These are phyloP conservation scores for Penicillium herquei DNA, from an alignment of 495 filamentous ascomycete genomes.

Conservation along the genomic window DNA sequence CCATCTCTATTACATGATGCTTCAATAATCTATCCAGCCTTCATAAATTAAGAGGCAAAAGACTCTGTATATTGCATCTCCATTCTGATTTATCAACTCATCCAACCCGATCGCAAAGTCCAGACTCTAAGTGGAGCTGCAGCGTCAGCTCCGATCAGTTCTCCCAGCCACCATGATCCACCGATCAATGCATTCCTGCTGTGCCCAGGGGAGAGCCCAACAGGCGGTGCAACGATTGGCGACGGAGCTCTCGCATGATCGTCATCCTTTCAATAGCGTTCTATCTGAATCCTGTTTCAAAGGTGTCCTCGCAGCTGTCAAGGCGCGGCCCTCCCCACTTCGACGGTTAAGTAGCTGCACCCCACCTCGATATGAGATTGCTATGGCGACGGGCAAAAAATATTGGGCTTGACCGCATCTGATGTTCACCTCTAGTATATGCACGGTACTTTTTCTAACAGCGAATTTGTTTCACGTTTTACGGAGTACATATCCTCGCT, in stretches of 20 bases:
- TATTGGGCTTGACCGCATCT: conserved; percentile 4
- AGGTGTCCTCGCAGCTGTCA: conserved; percentile 18
- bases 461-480: no score
- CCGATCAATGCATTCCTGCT: conserved; percentile 19
- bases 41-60: not conserved
- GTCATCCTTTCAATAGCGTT: conserved; percentile 15
- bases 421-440: not conserved
- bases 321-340: conserved; percentile 16
- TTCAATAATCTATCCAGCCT: not conserved
- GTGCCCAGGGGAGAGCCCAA: conserved; percentile 9
- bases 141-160: conserved; percentile 23
- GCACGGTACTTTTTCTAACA: no score
- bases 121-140: conserved; percentile 19
- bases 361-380: conserved; percentile 13
- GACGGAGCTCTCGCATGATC: conserved; percentile 20
- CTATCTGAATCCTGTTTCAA: conserved; percentile 27
- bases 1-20: not conserved
- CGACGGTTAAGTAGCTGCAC: conserved; percentile 10
- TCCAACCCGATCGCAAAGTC: conserved; percentile 16
- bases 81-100: conserved; percentile 1
- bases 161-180: conserved; percentile 30
- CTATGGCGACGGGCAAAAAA: conserved; percentile 24
- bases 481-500: not conserved
- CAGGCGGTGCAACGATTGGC: conserved; percentile 21
- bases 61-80: not conserved